phyloP scores from a whole-genome alignment of 2,329 filamentous ascomycete species.

The Alternaria angustiovoidea region DNA sequence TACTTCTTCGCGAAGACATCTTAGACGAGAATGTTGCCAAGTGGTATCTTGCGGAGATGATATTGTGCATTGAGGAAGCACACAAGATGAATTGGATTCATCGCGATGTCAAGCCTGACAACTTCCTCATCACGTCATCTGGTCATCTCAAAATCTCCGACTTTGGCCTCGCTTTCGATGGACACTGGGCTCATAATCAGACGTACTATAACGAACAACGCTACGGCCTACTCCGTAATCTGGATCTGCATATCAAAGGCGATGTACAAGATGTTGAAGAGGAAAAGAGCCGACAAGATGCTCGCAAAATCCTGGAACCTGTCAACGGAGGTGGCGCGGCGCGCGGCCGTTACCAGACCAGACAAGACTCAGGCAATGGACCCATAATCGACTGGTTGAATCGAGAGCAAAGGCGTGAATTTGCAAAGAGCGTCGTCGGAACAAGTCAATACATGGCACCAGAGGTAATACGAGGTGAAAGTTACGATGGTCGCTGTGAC shows the following conservation, averaged over 20 bases:
- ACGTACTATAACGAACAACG: slow-evolving; percentile 85
- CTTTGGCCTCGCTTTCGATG: slow-evolving; percentile 94
- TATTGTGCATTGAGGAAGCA: slow-evolving; percentile 90
- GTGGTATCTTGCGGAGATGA: slow-evolving; percentile 96
- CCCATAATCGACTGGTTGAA: slow-evolving; percentile 55
- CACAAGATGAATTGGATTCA: slow-evolving; percentile 91
- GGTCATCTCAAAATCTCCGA: slow-evolving; percentile 96
- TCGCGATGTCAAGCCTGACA: slow-evolving; percentile 95
- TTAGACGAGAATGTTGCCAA: slow-evolving; percentile 79
- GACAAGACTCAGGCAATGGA: slow-evolving; percentile 35
- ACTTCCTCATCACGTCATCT: slow-evolving; percentile 87
- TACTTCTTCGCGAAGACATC: slow-evolving; percentile 85
- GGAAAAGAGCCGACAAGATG: slow-evolving; percentile 58
- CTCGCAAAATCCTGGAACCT: slow-evolving; percentile 55
- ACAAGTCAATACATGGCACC: slow-evolving; percentile 99
- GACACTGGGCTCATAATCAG: slow-evolving; percentile 92
- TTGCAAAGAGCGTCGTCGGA: slow-evolving; percentile 87
- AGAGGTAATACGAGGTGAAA: slow-evolving; percentile 82
- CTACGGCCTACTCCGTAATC: slow-evolving; percentile 77
- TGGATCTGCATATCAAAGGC: slow-evolving; percentile 76
- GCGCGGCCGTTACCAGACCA: slow-evolving; percentile 29
- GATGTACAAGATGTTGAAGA: slow-evolving; percentile 74
- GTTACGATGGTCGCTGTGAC: slow-evolving; percentile 92
- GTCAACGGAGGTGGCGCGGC: slow-evolving; percentile 44
- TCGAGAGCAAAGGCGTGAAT: slow-evolving; percentile 66